Evolutionary conservation across 1,139 yeast species (phyloP).

Genomic region (Kluyveromyces sp.): DNA sequence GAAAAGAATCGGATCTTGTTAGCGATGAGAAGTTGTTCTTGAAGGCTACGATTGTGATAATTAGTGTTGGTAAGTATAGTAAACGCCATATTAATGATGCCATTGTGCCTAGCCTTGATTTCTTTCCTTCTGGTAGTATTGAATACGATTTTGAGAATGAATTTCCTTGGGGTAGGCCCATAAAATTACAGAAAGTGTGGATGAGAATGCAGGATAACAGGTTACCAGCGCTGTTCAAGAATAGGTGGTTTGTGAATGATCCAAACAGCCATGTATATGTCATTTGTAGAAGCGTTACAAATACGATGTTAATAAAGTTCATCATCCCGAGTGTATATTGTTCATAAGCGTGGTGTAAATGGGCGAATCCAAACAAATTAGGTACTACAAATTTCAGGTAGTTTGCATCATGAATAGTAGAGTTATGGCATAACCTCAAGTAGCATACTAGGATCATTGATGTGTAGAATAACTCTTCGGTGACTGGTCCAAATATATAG

Average conservation of each 20-base stretch:
- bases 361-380: conserved; percentile 81
- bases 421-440: conserved; percentile 28
- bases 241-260: conserved; percentile 56
- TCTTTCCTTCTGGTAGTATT: neutral
- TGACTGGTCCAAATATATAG: conserved; percentile 69
- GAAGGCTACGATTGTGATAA: conserved; percentile 16
- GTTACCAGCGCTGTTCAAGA: conserved; percentile 41
- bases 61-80: conserved; percentile 6
- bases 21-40: conserved; percentile 10
- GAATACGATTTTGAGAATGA: conserved; percentile 1
- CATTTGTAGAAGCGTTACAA: conserved; percentile 50
- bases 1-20: neutral
- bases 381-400: conserved; percentile 47
- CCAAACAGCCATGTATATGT: conserved; percentile 78
- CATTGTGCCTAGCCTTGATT: neutral
- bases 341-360: conserved; percentile 74
- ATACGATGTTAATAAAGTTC: conserved; percentile 31
- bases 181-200: conserved; percentile 68
- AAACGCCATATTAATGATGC: conserved; percentile 15
- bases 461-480: conserved; percentile 82
- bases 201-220: conserved; percentile 57
- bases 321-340: conserved; percentile 31
- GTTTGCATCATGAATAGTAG: conserved; percentile 20
- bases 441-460: conserved; percentile 41
- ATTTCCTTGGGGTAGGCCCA: conserved; percentile 57